phyloP scores from a whole-genome alignment of 2,329 filamentous ascomycete species.

The Phialocephala sp. region DNA sequence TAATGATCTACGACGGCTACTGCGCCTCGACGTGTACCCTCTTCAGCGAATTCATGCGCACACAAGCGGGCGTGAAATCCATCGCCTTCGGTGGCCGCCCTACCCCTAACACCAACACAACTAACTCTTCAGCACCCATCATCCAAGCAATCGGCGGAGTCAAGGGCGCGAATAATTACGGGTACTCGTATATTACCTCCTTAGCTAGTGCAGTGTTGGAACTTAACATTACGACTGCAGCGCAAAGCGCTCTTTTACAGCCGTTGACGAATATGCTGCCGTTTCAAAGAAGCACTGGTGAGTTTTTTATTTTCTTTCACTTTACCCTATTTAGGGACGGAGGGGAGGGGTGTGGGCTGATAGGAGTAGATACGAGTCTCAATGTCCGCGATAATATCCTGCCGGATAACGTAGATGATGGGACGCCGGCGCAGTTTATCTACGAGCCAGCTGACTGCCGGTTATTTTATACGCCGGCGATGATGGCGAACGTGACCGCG shows the following conservation, averaged over 20 bases:
- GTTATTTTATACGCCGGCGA: slow-evolving; percentile 8
- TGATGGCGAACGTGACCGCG: slow-evolving; percentile 11
- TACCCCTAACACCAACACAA: neutral
- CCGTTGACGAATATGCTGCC: slow-evolving; percentile 2
- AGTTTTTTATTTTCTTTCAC: neutral
- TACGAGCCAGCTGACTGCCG: slow-evolving; percentile 9
- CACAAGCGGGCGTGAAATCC: slow-evolving; percentile 56
- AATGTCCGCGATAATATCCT: slow-evolving; percentile 11
- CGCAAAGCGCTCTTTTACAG: neutral
- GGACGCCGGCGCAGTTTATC: slow-evolving; percentile 6
- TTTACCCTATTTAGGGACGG: neutral
- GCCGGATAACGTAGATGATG: neutral
- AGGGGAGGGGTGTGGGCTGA: neutral
- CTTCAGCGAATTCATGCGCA: slow-evolving; percentile 59
- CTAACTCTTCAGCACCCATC: neutral
- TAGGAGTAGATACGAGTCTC: neutral
- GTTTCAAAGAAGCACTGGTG: slow-evolving; percentile 3
- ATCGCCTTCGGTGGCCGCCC: slow-evolving; percentile 61
- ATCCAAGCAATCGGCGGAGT: slow-evolving; percentile 12
- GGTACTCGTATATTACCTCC: neutral
- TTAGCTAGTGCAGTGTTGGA: neutral
- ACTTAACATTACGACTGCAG: neutral
- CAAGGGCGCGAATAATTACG: slow-evolving; percentile 8
- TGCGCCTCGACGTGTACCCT: slow-evolving; percentile 64
- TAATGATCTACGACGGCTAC: slow-evolving; percentile 56